Evolutionary conservation across 108 stramenopile species (phyloP), one percentile per base, ranked within the genome.

Genomic region (Nitzschia putrida): DNA sequence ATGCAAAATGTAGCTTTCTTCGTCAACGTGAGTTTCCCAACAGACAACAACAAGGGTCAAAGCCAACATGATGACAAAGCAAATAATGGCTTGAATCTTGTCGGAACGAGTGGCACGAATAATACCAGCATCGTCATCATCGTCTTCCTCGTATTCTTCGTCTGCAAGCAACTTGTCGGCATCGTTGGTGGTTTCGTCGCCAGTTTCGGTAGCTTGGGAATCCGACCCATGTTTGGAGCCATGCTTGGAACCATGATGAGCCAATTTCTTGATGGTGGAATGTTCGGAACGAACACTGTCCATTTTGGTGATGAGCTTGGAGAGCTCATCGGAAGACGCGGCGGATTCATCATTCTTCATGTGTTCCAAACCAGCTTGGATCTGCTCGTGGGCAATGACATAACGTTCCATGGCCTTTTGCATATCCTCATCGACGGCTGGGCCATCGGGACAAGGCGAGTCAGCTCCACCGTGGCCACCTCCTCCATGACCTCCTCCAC

Each of bases 1-100:
- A 7, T 78, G 74, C 54, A 81, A 75, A 51, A 81, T 75, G 20
- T 67, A 74, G 54, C 69, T 57, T 14, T 64, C 69, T 60, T 85
- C 83, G 63, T 85, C 80, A 8, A 79, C 40, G 63, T 81, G 80
- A 14, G 80, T 85, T 11, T 72, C 34, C 80, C 80, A 85, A 12
- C 61, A 63, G 8, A 73, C 34, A 44, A 72, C 53, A 22, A 79
- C 57, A 22, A 67, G 64, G 24, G 78, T 78, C 29, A 85, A 63
- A 24, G 74, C 70, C 21, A 64, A 11, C 83, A 85, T 85, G 40
- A 81, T 45, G 51, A 47, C 39, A 51, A 81, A 57, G 5, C 75
- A 64, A 38, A 81, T 54, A 1, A 54, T 66, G 8, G 83, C 68
- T 45, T 66, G 76, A 55, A 81, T 79, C 39, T 81, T 67, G 66